Evolutionary conservation across 768 basidiomycete species (phyloP), one percentile per base, ranked within the genome.

Genomic region (Gloeophyllum trabeum): DNA sequence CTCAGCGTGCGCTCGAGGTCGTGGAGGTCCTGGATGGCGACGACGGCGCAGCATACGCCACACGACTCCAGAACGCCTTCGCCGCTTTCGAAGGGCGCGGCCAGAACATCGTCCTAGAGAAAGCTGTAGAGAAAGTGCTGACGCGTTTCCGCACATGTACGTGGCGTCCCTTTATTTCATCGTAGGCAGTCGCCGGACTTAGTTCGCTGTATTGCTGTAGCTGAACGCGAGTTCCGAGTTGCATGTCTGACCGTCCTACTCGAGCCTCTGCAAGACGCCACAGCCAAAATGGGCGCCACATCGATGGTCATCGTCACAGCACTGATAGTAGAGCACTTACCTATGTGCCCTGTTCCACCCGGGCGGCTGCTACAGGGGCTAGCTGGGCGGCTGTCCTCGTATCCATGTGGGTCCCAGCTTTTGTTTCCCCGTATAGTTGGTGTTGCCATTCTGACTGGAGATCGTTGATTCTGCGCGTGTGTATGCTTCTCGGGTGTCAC

Each of bases 291-390:
- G n/a, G 71, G 75, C 12, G 71, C 81, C 7, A 86, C 82, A 1
- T 52, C 75, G 25, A 68, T 81, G 54, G 71, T 84, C 16, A 69
- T 89, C n/a, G 52, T 70, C n/a, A 65, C 76, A 6, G 87, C 87
- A 2, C 57, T 84, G 30, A 66, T 75, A n/a, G 71, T 69, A 44
- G 82, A 86, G 55, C 73, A 76, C 48, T 69, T 70, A 40, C 66
- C 68, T 18, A 62, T 61, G 37, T 53, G 75, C 35, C 61, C 77
- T n/a, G 56, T 75, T 25, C 53, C 75, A 5, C 75, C 80, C 1
- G 38, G 50, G 35, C 64, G 67, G 24, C 54, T 79, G 38, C 59
- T 85, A 30, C 56, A 60, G 30, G 65, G 73, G 32, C 44, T 79
- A 51, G 56, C 69, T 13, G 43, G 41, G 3, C 62, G 68, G 36